Percentiles rank a stretch among this genome's conserved stretches.
Evolutionary conservation across 768 basidiomycete genomes (phyloP).

Genomic region (Pleurotus eryngii): DNA sequence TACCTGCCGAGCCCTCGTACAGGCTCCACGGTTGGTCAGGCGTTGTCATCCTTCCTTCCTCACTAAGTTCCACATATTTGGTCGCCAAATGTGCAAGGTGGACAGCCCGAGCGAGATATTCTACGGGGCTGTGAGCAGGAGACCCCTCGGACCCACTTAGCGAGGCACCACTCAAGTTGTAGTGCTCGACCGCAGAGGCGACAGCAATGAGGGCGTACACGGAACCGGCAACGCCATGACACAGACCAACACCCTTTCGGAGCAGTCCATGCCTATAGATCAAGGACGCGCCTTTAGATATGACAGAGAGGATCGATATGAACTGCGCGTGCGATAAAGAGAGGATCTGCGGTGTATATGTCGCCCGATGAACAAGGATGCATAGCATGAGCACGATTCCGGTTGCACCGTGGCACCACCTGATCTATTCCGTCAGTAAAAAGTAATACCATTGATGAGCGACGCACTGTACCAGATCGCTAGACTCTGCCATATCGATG

Average conservation of each 20-base stretch:
- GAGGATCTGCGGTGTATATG: constrained; percentile 15
- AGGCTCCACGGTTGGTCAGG: constrained; percentile 56
- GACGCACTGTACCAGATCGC: constrained; percentile 49
- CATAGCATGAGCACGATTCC: constrained; percentile 47
- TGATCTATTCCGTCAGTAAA: constrained; percentile 12
- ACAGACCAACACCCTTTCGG: constrained; percentile 56
- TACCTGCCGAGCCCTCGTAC: constrained; percentile 56
- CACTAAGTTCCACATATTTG: constrained; percentile 27
- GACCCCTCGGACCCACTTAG: neutral
- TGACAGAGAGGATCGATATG: constrained; percentile 26
- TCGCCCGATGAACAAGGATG: constrained; percentile 32
- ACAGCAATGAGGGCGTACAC: constrained; percentile 50
- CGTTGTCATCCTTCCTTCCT: constrained; percentile 36
- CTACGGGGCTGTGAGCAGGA: constrained; percentile 8
- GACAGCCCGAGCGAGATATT: constrained; percentile 28
- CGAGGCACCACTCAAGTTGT: neutral
- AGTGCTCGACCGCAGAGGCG: constrained; percentile 38
- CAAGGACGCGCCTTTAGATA: constrained; percentile 36
- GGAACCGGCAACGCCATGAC: constrained; percentile 56
- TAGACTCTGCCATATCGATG: constrained; percentile 14
- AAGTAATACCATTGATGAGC: neutral
- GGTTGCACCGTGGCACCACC: constrained; percentile 62
- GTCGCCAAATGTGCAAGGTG: constrained; percentile 48
- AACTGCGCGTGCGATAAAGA: constrained; percentile 20
- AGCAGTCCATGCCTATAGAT: constrained; percentile 49